A percentile compares a stretch with the other conserved stretches of the same genome.
Conservation (phyloP, 2,329 filamentous ascomycete species). For the Penicillium sp. region DNA sequence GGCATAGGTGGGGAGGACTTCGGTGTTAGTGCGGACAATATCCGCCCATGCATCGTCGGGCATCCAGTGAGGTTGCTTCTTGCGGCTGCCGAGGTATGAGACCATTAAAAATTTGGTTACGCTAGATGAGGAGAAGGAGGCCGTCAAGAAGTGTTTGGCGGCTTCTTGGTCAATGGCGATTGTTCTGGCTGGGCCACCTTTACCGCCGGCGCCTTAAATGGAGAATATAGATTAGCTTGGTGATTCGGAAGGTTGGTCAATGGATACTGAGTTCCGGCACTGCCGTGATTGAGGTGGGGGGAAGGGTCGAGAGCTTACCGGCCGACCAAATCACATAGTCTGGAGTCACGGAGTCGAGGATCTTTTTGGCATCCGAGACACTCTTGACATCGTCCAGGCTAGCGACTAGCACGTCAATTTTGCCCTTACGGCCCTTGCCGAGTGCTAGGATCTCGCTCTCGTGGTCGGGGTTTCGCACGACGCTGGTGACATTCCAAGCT, state of each 20-base stretch:
- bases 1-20: conserved; percentile 51
- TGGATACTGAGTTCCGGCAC: background rate
- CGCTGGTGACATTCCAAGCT: conserved; percentile 73
- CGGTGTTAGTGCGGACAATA: conserved; percentile 48
- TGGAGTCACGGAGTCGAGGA: conserved; percentile 51
- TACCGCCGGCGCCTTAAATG: conserved; percentile 52
- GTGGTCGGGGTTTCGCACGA: conserved; percentile 73
- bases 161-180: conserved; percentile 54
- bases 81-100: conserved; percentile 53
- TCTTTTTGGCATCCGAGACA: conserved; percentile 58
- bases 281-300: conserved; percentile 5
- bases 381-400: conserved; percentile 70
- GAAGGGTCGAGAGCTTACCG: conserved; percentile 30
- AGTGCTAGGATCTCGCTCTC: conserved; percentile 62
- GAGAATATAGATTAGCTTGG: too few relatives aligned
- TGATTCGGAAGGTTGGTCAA: background rate
- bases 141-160: conserved; percentile 54
- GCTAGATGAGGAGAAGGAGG: conserved; percentile 44
- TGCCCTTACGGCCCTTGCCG: conserved; percentile 57
- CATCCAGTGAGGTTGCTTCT: conserved; percentile 51
- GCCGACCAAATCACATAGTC: conserved; percentile 50
- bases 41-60: conserved; percentile 47
- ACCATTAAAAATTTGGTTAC: conserved; percentile 57
- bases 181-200: conserved; percentile 51
- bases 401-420: conserved; percentile 66